Conservation (phyloP, 2,329 filamentous ascomycete genomes). For the Xylogone sp. region DNA sequence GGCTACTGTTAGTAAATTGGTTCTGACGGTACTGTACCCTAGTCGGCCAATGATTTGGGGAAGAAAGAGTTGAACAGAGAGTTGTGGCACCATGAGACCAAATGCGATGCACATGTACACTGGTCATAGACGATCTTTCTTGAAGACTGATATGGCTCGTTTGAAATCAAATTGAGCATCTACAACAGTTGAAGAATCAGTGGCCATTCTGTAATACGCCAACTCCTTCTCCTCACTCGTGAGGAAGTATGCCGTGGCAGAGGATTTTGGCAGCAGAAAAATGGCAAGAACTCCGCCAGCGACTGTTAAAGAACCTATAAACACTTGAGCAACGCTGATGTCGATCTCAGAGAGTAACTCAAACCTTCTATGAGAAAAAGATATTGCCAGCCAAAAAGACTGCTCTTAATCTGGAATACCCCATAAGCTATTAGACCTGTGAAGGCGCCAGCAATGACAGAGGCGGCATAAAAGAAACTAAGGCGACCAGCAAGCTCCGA, state of each 20-base stretch:
- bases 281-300: constrained; percentile 44
- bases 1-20: constrained; percentile 75
- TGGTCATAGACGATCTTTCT: constrained; percentile 29
- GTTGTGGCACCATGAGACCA: constrained; percentile 50
- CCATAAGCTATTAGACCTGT: constrained; percentile 52
- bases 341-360: constrained; percentile 29
- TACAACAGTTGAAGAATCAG: constrained; percentile 63
- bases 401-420: constrained; percentile 41
- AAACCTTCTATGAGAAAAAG: constrained; percentile 54
- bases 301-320: constrained; percentile 1
- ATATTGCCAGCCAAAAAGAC: constrained; percentile 54
- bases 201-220: constrained; percentile 69
- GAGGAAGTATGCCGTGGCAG: constrained; percentile 62
- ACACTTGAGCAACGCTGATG: neutral
- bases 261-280: constrained; percentile 59
- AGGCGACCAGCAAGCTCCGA: constrained; percentile 55
- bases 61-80: constrained; percentile 48
- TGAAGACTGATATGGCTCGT: constrained; percentile 46
- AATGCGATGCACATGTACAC: constrained; percentile 48
- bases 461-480: constrained; percentile 55
- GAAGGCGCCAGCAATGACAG: constrained; percentile 56
- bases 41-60: constrained; percentile 48
- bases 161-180: constrained; percentile 44
- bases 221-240: constrained; percentile 62
- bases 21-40: constrained; percentile 45